Evolutionary conservation across 1,139 yeast genomes (phyloP).

Genomic region (Scheffersomyces illinoinensis): DNA sequence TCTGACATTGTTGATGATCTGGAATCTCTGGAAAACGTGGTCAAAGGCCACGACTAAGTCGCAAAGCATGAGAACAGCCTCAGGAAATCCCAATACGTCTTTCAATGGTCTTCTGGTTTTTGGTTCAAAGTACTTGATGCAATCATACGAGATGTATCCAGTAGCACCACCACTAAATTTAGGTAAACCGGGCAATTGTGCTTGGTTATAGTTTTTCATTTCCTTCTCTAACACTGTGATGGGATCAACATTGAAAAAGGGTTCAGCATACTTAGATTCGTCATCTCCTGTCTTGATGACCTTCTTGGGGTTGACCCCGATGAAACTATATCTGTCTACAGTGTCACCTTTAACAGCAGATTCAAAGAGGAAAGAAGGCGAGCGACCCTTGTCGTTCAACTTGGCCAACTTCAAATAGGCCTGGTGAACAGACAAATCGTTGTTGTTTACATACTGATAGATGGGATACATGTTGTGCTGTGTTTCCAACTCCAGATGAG

Average conservation of each 20-base stretch:
- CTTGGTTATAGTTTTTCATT: conserved; percentile 62
- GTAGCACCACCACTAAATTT: conserved; percentile 92
- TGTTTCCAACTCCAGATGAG: conserved; percentile 20
- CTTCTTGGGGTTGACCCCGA: conserved; percentile 83
- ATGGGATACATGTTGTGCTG: conserved; percentile 74
- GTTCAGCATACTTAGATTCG: conserved; percentile 30
- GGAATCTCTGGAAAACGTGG: conserved; percentile 90
- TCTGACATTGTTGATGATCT: conserved; percentile 78
- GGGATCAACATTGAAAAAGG: conserved; percentile 65
- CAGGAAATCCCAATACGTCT: conserved; percentile 84
- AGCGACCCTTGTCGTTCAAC: conserved; percentile 59
- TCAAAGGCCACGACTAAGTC: conserved; percentile 91
- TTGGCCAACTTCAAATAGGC: conserved; percentile 84
- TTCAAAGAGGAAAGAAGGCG: conserved; percentile 81
- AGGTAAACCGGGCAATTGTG: conserved; percentile 79
- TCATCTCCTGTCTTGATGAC: conserved; percentile 76
- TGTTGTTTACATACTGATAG: conserved; percentile 70
- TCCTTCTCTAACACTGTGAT: conserved; percentile 72
- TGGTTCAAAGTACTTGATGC: conserved; percentile 95
- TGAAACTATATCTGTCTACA: conserved; percentile 85
- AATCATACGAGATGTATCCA: conserved; percentile 93
- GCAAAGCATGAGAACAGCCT: conserved; percentile 86
- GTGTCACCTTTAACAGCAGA: conserved; percentile 88
- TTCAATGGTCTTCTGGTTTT: conserved; percentile 70
- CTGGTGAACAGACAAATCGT: conserved; percentile 81